Evolutionary conservation across 257 asterid genomes (phyloP).

Genomic region (Eucommia ulmoides): DNA sequence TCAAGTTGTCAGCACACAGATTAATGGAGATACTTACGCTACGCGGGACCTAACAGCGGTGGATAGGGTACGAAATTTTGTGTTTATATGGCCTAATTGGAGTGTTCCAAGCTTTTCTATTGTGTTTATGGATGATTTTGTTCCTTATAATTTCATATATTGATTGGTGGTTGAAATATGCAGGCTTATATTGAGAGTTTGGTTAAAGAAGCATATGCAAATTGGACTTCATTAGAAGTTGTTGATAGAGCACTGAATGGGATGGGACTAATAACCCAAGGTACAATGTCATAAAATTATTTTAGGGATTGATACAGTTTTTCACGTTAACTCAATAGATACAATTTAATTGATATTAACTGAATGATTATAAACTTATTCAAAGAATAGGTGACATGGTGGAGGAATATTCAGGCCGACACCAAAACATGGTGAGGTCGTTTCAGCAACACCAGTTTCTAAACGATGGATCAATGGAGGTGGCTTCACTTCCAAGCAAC

Average conservation of each 20-base stretch:
- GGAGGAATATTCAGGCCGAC: neutral
- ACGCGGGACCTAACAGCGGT: slow-evolving; percentile 12
- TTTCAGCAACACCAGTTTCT: neutral
- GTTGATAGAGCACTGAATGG: slow-evolving; percentile 23
- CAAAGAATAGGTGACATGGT: neutral
- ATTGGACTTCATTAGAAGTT: slow-evolving; percentile 45
- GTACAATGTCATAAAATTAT: neutral
- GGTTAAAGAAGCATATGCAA: slow-evolving; percentile 39
- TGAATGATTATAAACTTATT: neutral
- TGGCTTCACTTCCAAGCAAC: neutral
- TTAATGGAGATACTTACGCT: slow-evolving; percentile 21
- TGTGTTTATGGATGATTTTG: too few relatives aligned
- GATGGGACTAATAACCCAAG: neutral
- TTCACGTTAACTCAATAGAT: neutral
- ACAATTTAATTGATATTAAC: neutral
- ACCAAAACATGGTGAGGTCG: neutral
- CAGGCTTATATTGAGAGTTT: slow-evolving; percentile 30
- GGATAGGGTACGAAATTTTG: slow-evolving; percentile 16
- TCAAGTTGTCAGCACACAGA: slow-evolving; percentile 28
- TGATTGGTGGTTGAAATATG: neutral
- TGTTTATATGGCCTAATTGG: neutral
- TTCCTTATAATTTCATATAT: too few relatives aligned
- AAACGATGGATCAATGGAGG: neutral
- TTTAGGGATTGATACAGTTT: neutral
- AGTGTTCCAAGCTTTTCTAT: neutral